A percentile compares a stretch with the other conserved stretches of the same genome.
Evolutionary conservation across 2,329 filamentous ascomycete genomes (phyloP).

Genomic region (Zasmidium angulare): DNA sequence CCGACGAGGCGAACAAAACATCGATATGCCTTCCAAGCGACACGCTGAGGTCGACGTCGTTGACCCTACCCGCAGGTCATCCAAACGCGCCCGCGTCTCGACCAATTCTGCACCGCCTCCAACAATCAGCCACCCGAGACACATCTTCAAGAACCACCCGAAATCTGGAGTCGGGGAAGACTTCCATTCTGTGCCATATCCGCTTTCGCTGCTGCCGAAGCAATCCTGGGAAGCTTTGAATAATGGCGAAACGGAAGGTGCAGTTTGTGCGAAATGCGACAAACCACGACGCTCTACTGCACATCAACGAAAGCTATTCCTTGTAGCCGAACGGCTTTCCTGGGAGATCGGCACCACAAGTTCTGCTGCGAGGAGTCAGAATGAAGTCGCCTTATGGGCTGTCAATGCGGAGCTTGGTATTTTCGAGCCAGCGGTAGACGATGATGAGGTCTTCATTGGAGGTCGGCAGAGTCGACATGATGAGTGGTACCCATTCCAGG

Average conservation of each 20-base stretch:
- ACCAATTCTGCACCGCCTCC: not conserved
- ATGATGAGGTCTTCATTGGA: constrained; percentile 16
- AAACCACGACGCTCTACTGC: constrained; percentile 11
- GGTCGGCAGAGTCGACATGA: constrained; percentile 17
- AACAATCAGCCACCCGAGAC: not conserved
- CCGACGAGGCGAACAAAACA: not conserved
- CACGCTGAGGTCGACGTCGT: not conserved
- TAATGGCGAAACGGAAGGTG: constrained; percentile 11
- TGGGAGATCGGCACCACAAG: constrained; percentile 13
- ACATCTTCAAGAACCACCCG: constrained; percentile 15
- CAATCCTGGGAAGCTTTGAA: constrained; percentile 19
- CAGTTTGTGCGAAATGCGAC: constrained; percentile 18
- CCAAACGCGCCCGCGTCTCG: constrained; percentile 3
- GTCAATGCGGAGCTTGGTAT: constrained; percentile 23
- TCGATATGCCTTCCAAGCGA: not conserved
- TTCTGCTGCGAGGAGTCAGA: constrained; percentile 16
- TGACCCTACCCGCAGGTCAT: not conserved
- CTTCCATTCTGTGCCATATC: constrained; percentile 21
- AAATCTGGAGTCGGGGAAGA: constrained; percentile 19
- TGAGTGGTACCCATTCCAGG: constrained; percentile 17
- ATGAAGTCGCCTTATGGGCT: constrained; percentile 22
- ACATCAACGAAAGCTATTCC: constrained; percentile 24
- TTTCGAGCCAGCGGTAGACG: constrained; percentile 23
- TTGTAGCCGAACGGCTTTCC: constrained; percentile 22
- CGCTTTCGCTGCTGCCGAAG: constrained; percentile 20